Evolutionary conservation across 2,329 filamentous ascomycete species (phyloP), one percentile per base, ranked within the genome.

Genomic region (Thielaviopsis musarum): DNA sequence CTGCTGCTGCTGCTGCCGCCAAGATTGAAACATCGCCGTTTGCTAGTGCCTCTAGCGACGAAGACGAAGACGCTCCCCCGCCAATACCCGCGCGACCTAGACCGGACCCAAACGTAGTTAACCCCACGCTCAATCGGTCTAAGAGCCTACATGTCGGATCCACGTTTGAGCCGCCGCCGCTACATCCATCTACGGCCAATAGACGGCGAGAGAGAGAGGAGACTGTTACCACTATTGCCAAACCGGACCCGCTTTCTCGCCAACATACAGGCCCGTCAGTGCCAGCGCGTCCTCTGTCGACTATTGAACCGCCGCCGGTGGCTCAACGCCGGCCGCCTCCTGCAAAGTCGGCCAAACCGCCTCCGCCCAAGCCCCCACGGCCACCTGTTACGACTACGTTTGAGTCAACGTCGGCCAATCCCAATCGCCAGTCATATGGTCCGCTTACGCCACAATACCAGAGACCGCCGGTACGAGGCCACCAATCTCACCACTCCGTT

Each of bases 11-110:
- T 3, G 53, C 49, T 10, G 3, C 69, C 5, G 64, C 65, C 1
- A 69, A 74, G 26, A 28, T 52, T 62, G 72, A 74, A 66, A 68
- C 83, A 0, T 95, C 91, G 1, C 91, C 91, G 0, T 95, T 96
- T 67, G 84, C 82, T 65, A 91, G 85, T 67, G 79, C 81, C 4
- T 41, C 26, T 30, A 53, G 63, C 65, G 0, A 69, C 67, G 54
- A 62, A 54, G 56, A 62, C 22, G 9, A 65, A 65, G 0, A 64
- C 64, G 7, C 69, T 52, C 66, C 69, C 21, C 65, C 69, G 12
- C 59, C 66, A 19, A 67, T 66, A 19, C 68, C 70, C 12, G 57
- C 66, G 10, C 53, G 62, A 21, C 62, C 61, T 17, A 52, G 49
- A 22, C 60, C 57, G 7, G 56, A 57, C 12, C 51, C 59, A 28